A percentile compares a stretch with the other conserved stretches of the same genome.
phyloP scores from a whole-genome alignment of 164 flowering plant genomes.

The Dillenia turbinata region DNA sequence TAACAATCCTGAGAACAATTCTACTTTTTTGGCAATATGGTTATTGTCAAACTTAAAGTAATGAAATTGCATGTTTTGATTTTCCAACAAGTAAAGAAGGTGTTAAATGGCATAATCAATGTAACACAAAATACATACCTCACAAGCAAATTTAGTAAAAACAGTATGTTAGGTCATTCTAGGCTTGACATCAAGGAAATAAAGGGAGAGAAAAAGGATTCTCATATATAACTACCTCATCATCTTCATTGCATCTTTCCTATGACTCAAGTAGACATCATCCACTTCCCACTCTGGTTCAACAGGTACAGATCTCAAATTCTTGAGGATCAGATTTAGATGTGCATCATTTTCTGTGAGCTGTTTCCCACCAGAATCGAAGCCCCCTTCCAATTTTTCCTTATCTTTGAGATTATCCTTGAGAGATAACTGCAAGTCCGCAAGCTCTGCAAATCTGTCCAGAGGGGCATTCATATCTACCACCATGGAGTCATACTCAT shows the following conservation, averaged over 20 bases:
- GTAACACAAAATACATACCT: too few species aligned
- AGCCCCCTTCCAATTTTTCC: slow-evolving; percentile 7
- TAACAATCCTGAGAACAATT: too few species aligned
- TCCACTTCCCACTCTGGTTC: slow-evolving; percentile 95
- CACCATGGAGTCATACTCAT: background rate
- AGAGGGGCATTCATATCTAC: slow-evolving; percentile 1
- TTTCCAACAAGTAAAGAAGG: too few species aligned
- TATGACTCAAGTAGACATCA: slow-evolving; percentile 69
- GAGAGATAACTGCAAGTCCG: slow-evolving; percentile 11
- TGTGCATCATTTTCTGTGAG: slow-evolving; percentile 13
- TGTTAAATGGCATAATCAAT: too few species aligned
- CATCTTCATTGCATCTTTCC: slow-evolving; percentile 71
- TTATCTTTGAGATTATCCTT: slow-evolving; percentile 10
- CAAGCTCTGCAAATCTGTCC: slow-evolving; percentile 8
- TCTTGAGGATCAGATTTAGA: slow-evolving; percentile 14
- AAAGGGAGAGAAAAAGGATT: background rate
- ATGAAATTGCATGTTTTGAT: too few species aligned
- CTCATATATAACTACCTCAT: slow-evolving; percentile 52
- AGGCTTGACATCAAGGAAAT: too few species aligned
- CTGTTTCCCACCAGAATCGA: slow-evolving; percentile 6
- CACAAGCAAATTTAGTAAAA: too few species aligned
- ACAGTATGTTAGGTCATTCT: too few species aligned
- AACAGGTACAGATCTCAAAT: slow-evolving; percentile 34
- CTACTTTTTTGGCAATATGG: too few species aligned
- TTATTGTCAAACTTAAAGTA: too few species aligned